A percentile compares a stretch with the other conserved stretches of the same genome.
Conservation (phyloP, 306 rosid genomes). For the Sesbania bispinosa region DNA sequence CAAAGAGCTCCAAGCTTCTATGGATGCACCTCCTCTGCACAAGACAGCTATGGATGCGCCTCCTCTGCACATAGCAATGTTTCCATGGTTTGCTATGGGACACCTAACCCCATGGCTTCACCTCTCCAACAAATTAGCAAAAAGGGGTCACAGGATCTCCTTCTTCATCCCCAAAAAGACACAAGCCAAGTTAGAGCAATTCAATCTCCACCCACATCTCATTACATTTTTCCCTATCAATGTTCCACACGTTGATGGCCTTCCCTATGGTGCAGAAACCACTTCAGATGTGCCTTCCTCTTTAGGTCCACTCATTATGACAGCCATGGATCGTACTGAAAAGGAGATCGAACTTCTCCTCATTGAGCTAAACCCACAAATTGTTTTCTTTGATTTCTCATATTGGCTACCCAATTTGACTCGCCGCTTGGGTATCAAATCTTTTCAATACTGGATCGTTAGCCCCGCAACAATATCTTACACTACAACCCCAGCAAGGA, state of each 20-base stretch:
- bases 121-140: slow-evolving; percentile 29
- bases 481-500: neutral
- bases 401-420: slow-evolving; percentile 34
- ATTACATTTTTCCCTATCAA: slow-evolving; percentile 10
- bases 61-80: slow-evolving; percentile 30
- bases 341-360: slow-evolving; percentile 19
- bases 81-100: slow-evolving; percentile 39
- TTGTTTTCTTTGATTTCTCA: slow-evolving; percentile 29
- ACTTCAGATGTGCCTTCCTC: slow-evolving; percentile 30
- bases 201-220: slow-evolving; percentile 20
- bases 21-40: too few relatives aligned
- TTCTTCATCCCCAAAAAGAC: slow-evolving; percentile 22
- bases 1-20: too few relatives aligned
- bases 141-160: slow-evolving; percentile 23
- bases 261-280: slow-evolving; percentile 28
- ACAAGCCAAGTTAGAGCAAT: neutral
- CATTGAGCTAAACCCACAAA: slow-evolving; percentile 1
- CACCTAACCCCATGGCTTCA: slow-evolving; percentile 20
- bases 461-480: neutral
- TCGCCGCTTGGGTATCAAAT: slow-evolving; percentile 21
- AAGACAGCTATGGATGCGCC: neutral
- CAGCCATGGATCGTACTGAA: slow-evolving; percentile 34
- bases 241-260: slow-evolving; percentile 34
- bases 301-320: neutral
- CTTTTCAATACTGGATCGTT: neutral